Evolutionary conservation across 805 yeast genomes (phyloP).

Genomic region (Metschnikowia cerradonensis): DNA sequence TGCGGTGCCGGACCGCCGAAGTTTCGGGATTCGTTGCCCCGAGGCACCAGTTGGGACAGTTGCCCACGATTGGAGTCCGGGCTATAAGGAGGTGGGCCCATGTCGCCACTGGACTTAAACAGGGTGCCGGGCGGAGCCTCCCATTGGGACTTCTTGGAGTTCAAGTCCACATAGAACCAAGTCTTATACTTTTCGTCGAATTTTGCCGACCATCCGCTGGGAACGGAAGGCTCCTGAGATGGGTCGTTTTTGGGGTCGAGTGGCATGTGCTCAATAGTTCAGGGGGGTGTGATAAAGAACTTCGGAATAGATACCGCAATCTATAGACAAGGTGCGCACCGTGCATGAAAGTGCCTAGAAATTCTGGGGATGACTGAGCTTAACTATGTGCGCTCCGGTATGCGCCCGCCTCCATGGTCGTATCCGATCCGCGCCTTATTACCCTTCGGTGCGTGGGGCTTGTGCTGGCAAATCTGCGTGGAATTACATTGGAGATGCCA

Average conservation of each 20-base stretch:
- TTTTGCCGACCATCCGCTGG: conserved; percentile 70
- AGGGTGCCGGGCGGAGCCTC: conserved; percentile 67
- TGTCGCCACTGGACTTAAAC: conserved; percentile 26
- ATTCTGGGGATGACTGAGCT: not conserved
- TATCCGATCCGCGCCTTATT: not conserved
- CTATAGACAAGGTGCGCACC: not conserved
- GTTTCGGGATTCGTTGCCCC: not conserved
- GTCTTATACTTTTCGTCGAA: conserved; percentile 66
- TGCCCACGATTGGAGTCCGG: conserved; percentile 9
- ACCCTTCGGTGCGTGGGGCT: not conserved
- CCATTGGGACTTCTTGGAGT: conserved; percentile 83
- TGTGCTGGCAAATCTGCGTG: not conserved
- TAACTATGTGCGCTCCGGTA: not conserved
- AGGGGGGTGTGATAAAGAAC: not conserved
- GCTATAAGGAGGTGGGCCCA: conserved; percentile 44
- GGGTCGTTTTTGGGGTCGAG: conserved; percentile 15
- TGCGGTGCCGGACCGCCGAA: not conserved
- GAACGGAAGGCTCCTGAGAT: conserved; percentile 49
- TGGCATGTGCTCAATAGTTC: conserved; percentile 3
- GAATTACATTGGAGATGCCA: not conserved
- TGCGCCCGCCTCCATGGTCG: not conserved
- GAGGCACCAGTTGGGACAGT: conserved; percentile 6
- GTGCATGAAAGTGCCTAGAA: not conserved
- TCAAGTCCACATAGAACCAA: conserved; percentile 77
- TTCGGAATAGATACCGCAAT: not conserved